Evolutionary conservation across 2,329 filamentous ascomycete genomes (phyloP), one percentile per base, ranked within the genome.

Genomic region (Teratosphaeria zuluensis): DNA sequence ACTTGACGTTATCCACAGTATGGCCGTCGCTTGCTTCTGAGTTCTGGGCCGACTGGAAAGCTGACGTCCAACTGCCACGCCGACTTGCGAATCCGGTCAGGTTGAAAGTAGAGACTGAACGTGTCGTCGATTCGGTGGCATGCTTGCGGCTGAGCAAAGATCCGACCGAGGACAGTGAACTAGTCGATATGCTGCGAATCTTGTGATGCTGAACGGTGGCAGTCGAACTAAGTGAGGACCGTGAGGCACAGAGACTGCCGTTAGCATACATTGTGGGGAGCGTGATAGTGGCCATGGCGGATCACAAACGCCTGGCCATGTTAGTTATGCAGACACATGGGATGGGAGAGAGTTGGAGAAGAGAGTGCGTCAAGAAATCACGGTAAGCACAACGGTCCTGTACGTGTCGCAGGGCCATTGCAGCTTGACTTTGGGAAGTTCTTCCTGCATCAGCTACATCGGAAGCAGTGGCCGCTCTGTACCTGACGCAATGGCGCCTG

Each of bases 131-230:
- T 2, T 35, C 53, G 32, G 24, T 53, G 28, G 42, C 33, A 12
- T 58, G 46, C 56, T 63, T 57, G 6, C 60, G 58, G 12, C 61
- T 52, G 19, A 65, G 61, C 51, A 61, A 57, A 14, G 67, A 68
- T 19, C 59, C 58, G 31, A 59, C 59, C 2, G 65, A 69, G 9
- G 65, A 65, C 35, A 65, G 60, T n/a, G 67, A 69, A 59, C 59
- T 66, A 38, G 63, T 61, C 28, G 67, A 69, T n/a, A 66, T 54
- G 57, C 64, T 68, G 32, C 66, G 64, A 11, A 66, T 58, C 53
- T 61, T 63, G 30, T 63, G 59, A 32, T 65, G 66, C 33, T 66
- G 65, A 14, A 68, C 67, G 4, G 67, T 69, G 21, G 61, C 62
- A 19, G 51, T 56, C 12, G 66, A 67, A 51, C 58, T 61, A 38